A percentile compares a stretch with the other conserved stretches of the same genome.
Evolutionary conservation across 2,329 filamentous ascomycete species (phyloP).

Genomic region (Cordyceps cicadae): DNA sequence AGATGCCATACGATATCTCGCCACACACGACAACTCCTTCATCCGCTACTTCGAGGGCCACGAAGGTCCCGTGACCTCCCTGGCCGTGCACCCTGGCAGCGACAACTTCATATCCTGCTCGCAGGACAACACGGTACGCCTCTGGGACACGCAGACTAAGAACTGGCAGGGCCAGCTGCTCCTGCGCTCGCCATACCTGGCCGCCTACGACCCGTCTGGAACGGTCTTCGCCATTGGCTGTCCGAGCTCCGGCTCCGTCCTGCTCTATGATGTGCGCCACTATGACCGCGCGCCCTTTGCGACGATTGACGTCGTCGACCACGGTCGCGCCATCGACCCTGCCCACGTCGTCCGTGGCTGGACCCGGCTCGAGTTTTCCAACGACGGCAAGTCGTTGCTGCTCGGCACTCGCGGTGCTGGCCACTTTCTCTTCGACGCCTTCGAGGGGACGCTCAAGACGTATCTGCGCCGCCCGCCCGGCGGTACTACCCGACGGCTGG

Average conservation of each 20-base stretch:
- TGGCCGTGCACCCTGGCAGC: slow-evolving; percentile 74
- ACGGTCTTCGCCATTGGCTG: slow-evolving; percentile 86
- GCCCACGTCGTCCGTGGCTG: slow-evolving; percentile 61
- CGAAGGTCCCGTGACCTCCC: slow-evolving; percentile 70
- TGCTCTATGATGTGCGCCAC: slow-evolving; percentile 89
- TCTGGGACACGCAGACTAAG: slow-evolving; percentile 82
- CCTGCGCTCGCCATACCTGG: slow-evolving; percentile 71
- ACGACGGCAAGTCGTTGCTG: slow-evolving; percentile 83
- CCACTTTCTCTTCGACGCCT: slow-evolving; percentile 91
- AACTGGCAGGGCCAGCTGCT: slow-evolving; percentile 74
- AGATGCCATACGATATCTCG: slow-evolving; percentile 81
- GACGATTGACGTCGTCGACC: slow-evolving; percentile 68
- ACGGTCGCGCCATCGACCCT: slow-evolving; percentile 38
- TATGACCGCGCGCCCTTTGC: slow-evolving; percentile 88
- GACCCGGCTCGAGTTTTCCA: slow-evolving; percentile 91
- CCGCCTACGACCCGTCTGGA: slow-evolving; percentile 86
- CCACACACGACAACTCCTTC: slow-evolving; percentile 91
- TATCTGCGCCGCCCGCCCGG: slow-evolving; percentile 53
- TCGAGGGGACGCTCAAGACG: slow-evolving; percentile 70
- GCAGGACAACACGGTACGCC: slow-evolving; percentile 78
- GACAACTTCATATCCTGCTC: slow-evolving; percentile 91
- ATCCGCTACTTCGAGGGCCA: slow-evolving; percentile 95
- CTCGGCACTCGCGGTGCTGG: slow-evolving; percentile 75
- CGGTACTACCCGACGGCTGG: slow-evolving; percentile 44
- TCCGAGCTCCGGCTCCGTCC: slow-evolving; percentile 65